Conservation (phyloP, 2,329 filamentous ascomycete species). For the Emydomyces testavorans region DNA sequence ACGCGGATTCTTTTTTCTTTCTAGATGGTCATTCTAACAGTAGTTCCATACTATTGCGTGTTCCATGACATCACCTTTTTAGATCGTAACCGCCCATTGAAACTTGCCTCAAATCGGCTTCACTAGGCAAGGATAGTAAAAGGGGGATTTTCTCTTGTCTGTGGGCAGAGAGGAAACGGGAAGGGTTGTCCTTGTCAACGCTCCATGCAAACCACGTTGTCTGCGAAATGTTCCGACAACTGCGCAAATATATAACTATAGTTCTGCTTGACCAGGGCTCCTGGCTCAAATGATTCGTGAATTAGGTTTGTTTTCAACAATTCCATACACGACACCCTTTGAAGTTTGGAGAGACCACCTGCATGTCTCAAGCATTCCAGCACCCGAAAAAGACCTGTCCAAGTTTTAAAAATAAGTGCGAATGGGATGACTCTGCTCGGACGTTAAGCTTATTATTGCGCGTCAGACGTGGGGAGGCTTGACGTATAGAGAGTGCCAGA, state of each 20-base stretch:
- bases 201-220: background rate
- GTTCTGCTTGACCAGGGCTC: constrained; percentile 5
- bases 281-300: background rate
- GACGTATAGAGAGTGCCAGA: too few relatives aligned
- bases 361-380: constrained; percentile 1
- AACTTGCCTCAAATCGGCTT: constrained; percentile 2
- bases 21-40: too few relatives aligned
- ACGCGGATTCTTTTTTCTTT: too few relatives aligned
- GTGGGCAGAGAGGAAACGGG: background rate
- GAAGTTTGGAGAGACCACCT: background rate
- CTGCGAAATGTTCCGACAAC: background rate
- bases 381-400: background rate
- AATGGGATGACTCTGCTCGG: background rate
- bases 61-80: background rate
- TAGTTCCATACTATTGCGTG: too few relatives aligned
- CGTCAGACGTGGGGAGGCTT: background rate
- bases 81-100: background rate
- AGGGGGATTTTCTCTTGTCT: background rate
- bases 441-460: background rate
- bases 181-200: background rate
- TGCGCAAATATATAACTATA: background rate
- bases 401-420: background rate
- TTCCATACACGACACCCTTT: background rate
- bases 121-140: background rate
- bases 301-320: background rate